Evolutionary conservation across 257 asterid genomes (phyloP).

Genomic region (Nyctanthes arbortristis): DNA sequence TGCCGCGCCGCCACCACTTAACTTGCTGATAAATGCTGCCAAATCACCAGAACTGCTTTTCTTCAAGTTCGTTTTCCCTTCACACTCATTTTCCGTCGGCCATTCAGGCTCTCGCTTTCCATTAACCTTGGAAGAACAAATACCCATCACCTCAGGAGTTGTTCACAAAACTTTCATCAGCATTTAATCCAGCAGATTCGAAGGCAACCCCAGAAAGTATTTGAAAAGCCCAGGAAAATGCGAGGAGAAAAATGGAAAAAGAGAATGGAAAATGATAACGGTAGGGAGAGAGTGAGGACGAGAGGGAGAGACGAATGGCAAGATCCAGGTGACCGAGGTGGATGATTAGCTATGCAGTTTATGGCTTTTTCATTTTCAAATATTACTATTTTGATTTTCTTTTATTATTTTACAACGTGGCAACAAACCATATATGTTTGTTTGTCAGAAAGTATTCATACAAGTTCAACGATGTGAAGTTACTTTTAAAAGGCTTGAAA

Average conservation of each 20-base stretch:
- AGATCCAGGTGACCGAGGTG: conserved; percentile 54
- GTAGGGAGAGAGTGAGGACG: conserved; percentile 22
- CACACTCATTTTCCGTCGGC: conserved; percentile 36
- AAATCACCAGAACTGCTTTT: conserved; percentile 62
- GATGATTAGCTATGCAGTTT: conserved; percentile 46
- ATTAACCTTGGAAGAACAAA: conserved; percentile 64
- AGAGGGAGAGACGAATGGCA: conserved; percentile 30
- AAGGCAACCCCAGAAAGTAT: background rate
- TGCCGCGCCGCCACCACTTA: conserved; percentile 59
- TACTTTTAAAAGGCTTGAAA: no score
- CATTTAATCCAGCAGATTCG: conserved; percentile 20
- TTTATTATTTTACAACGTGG: no score
- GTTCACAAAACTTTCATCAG: background rate
- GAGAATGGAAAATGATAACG: conserved; percentile 19
- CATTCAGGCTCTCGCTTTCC: conserved; percentile 47
- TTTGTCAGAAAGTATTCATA: no score
- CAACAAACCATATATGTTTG: no score
- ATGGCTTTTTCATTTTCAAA: conserved; percentile 30
- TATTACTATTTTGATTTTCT: background rate
- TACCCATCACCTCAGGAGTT: conserved; percentile 58
- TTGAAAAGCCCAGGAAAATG: background rate
- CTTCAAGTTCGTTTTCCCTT: conserved; percentile 40
- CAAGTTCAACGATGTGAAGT: no score
- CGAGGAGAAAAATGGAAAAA: background rate
- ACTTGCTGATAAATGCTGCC: conserved; percentile 57